Conservation (phyloP, 1,284 basidiomycete species). For the Fomitopsis schrenkii region DNA sequence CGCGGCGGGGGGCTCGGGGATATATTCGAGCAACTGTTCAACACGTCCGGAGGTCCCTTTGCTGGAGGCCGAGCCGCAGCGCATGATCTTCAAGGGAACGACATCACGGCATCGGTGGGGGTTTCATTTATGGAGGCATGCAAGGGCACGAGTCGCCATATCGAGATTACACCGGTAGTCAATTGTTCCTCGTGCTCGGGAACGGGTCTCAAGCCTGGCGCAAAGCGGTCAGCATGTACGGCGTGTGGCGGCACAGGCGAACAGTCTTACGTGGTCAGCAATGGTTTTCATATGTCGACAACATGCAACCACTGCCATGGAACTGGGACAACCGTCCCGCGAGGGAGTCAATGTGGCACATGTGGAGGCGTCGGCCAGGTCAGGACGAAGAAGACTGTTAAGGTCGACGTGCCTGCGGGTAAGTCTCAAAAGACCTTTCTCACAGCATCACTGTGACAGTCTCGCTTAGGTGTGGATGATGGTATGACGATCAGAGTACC, state of each 20-base stretch:
- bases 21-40: conserved; percentile 87
- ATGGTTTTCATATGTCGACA: conserved; percentile 96
- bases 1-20: conserved; percentile 42
- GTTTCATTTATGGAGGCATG: conserved; percentile 92
- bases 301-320: conserved; percentile 88
- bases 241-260: conserved; percentile 87
- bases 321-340: conserved; percentile 79
- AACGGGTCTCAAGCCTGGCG: conserved; percentile 83
- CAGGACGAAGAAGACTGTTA: conserved; percentile 73
- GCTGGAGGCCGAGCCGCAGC: conserved; percentile 42
- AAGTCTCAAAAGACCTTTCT: conserved; percentile 25
- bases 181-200: conserved; percentile 87
- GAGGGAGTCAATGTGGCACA: conserved; percentile 72
- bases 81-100: conserved; percentile 69
- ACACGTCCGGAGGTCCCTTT: conserved; percentile 38
- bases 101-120: conserved; percentile 78
- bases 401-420: conserved; percentile 87
- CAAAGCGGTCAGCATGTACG: conserved; percentile 78
- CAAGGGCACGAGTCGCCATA: conserved; percentile 79
- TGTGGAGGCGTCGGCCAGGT: conserved; percentile 92
- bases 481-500: conserved; percentile 92
- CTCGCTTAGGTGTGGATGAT: conserved; percentile 80
- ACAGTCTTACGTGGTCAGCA: conserved; percentile 88
- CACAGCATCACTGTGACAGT: conserved; percentile 12
- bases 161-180: conserved; percentile 81